phyloP scores from a whole-genome alignment of 2,329 filamentous ascomycete genomes.

The Chrysoporthe austroafricana region DNA sequence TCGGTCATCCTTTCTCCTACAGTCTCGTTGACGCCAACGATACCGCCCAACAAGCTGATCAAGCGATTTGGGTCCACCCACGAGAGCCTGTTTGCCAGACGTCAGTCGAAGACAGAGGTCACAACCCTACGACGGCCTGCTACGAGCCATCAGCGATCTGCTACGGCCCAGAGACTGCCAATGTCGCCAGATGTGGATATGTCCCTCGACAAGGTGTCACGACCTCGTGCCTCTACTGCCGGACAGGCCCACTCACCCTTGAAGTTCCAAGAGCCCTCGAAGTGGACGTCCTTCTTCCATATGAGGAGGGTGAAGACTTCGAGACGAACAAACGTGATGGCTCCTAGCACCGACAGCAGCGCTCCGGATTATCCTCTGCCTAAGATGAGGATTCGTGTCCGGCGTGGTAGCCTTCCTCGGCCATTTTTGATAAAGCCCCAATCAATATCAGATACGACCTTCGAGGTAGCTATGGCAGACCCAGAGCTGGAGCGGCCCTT shows the following conservation, averaged over 20 bases:
- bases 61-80: constrained; percentile 59
- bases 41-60: constrained; percentile 75
- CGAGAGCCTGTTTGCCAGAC: constrained; percentile 41
- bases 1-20: constrained; percentile 62
- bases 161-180: constrained; percentile 63
- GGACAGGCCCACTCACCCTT: constrained; percentile 25
- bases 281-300: constrained; percentile 65
- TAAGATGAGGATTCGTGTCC: constrained; percentile 36
- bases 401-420: constrained; percentile 32
- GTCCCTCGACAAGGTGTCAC: constrained; percentile 35
- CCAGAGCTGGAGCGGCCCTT: constrained; percentile 20
- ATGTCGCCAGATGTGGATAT: constrained; percentile 28
- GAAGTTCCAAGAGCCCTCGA: constrained; percentile 33
- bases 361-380: constrained; percentile 40
- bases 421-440: constrained; percentile 45
- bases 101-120: constrained; percentile 62
- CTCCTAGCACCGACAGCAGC: constrained; percentile 36
- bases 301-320: constrained; percentile 40
- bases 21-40: constrained; percentile 45
- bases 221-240: constrained; percentile 31
- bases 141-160: constrained; percentile 78
- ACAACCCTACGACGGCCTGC: constrained; percentile 72
- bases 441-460: constrained; percentile 30
- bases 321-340: constrained; percentile 33
- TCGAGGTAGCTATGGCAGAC: constrained; percentile 22